Conservation (phyloP, 352 stramenopile species). For the Pilasporangium apinafurcum region DNA sequence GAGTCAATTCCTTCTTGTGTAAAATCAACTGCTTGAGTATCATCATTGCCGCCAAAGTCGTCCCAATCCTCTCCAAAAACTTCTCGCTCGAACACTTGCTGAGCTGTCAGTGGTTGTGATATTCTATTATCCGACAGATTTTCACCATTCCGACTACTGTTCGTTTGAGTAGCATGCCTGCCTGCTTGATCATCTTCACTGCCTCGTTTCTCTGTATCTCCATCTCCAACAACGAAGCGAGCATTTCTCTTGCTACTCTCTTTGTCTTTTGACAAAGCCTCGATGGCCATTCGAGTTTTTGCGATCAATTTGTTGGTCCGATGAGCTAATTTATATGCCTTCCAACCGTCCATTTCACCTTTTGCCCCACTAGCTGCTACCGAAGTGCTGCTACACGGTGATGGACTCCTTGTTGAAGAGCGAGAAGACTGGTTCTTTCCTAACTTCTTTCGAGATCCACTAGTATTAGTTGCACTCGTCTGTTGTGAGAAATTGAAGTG, state of each 20-base stretch:
- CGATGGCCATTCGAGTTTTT: slow-evolving; percentile 49
- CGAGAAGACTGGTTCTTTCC: no score
- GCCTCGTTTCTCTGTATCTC: neutral
- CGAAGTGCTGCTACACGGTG: neutral
- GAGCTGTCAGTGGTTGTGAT: neutral
- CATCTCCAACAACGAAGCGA: neutral
- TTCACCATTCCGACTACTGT: no score
- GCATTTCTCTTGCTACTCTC: slow-evolving; percentile 5
- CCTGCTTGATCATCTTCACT: neutral
- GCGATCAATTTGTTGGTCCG: slow-evolving; percentile 51
- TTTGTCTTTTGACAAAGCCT: slow-evolving; percentile 16
- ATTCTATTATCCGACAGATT: no score
- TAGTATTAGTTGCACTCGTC: no score
- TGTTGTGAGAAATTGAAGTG: no score
- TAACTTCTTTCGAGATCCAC: no score
- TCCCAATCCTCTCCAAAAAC: slow-evolving; percentile 25
- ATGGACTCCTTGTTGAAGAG: no score
- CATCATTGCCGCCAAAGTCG: slow-evolving; percentile 1
- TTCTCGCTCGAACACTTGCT: slow-evolving; percentile 37
- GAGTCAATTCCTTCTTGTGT: neutral
- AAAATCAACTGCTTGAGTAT: neutral
- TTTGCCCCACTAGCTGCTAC: neutral
- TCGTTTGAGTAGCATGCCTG: no score
- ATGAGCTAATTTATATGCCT: slow-evolving; percentile 53
- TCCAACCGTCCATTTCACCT: slow-evolving; percentile 33